These are phyloP conservation scores for Rhodotorula sp. DNA, from an alignment of 1,284 basidiomycete genomes.

Conservation along the genomic window DNA sequence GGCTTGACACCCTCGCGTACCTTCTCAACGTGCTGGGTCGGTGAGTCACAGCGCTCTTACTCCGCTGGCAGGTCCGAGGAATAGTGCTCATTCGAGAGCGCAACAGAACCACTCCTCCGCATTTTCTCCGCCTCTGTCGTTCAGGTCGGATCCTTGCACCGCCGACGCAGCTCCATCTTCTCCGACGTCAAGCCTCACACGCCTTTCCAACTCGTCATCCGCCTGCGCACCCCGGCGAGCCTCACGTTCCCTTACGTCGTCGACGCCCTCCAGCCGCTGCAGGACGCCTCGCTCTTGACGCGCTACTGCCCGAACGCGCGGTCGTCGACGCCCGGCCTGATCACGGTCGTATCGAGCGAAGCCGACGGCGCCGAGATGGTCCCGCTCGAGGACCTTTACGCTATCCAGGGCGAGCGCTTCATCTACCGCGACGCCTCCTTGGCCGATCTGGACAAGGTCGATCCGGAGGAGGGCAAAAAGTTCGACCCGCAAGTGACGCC, in stretches of 20 bases:
- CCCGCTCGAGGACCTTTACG: conserved; percentile 18
- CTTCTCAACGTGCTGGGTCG: conserved; percentile 22
- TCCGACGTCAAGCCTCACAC: conserved; percentile 8
- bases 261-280: conserved; percentile 22
- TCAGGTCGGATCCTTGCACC: conserved; percentile 1
- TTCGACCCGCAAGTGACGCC: conserved; percentile 14
- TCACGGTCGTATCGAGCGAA: conserved; percentile 22
- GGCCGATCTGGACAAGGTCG: not conserved
- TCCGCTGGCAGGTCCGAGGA: too few species aligned
- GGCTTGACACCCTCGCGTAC: conserved; percentile 9
- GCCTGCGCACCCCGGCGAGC: conserved; percentile 19
- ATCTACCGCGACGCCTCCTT: conserved; percentile 25
- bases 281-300: conserved; percentile 26
- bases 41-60: conserved; percentile 1
- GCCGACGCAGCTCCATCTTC: conserved; percentile 21
- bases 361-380: conserved; percentile 18
- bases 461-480: not conserved
- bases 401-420: conserved; percentile 12
- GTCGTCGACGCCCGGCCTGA: conserved; percentile 9
- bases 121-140: conserved; percentile 12
- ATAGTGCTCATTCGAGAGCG: too few species aligned
- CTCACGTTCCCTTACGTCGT: conserved; percentile 28
- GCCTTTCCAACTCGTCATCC: conserved; percentile 30
- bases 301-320: conserved; percentile 27
- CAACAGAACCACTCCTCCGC: conserved; percentile 28